Percentiles rank a stretch among this genome's conserved stretches.
Evolutionary conservation across 192 early-diverging fungal genomes (phyloP).

Genomic region (Coemansia sp.): DNA sequence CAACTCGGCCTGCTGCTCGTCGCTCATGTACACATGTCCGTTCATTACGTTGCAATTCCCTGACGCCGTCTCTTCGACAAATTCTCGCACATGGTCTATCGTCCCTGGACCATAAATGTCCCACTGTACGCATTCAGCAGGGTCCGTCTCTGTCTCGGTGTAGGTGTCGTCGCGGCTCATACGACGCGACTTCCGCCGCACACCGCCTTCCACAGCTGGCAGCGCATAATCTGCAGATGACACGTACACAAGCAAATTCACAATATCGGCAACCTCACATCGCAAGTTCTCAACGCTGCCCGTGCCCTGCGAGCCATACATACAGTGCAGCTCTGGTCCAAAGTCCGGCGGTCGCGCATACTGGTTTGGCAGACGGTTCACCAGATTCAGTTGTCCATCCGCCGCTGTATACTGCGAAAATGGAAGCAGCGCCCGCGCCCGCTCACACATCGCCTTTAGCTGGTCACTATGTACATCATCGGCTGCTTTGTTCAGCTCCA

Average conservation of each 20-base stretch:
- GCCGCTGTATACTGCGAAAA: constrained; percentile 56
- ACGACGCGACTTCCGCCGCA: neutral
- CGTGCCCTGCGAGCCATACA: constrained; percentile 53
- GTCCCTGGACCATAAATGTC: constrained; percentile 57
- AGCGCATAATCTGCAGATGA: constrained; percentile 10
- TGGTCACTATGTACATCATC: neutral
- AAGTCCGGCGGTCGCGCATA: constrained; percentile 62
- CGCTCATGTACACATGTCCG: constrained; percentile 13
- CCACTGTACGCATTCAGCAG: constrained; percentile 56
- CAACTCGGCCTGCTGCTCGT: constrained; percentile 25
- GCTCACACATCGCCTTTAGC: neutral
- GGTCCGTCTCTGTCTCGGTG: neutral
- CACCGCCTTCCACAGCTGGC: neutral
- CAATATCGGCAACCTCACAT: constrained; percentile 69
- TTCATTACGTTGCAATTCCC: neutral
- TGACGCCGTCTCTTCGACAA: constrained; percentile 19
- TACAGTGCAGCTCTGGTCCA: constrained; percentile 67
- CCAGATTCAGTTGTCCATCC: constrained; percentile 59
- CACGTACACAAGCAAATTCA: constrained; percentile 65
- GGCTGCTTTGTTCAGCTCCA: constrained; percentile 3
- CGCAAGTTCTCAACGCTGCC: constrained; percentile 66
- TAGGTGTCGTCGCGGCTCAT: neutral
- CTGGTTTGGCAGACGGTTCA: constrained; percentile 55
- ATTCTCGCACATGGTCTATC: constrained; percentile 39
- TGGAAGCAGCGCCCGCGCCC: constrained; percentile 33